Evolutionary conservation across 306 rosid genomes (phyloP), one percentile per base, ranked within the genome.

Genomic region (Castanea crenata): DNA sequence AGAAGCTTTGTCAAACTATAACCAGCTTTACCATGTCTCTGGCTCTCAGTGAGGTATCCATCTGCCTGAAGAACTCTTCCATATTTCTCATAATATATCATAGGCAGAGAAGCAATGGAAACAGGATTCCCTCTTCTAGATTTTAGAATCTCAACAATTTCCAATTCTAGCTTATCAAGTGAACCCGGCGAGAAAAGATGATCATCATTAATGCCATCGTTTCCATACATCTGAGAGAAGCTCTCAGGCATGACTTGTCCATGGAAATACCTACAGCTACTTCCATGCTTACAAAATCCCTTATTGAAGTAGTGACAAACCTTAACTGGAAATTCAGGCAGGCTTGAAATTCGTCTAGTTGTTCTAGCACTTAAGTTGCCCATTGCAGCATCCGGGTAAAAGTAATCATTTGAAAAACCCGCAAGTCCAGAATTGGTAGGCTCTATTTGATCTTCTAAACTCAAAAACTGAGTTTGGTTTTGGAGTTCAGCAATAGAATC

Each of bases 21-120:
- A 80, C 98, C 98, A 14, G 92, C 92, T 76, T 94, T 94, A 5
- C 97, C 98, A 69, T 91, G 96, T 78, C 97, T 80, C 82, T 92
- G 96, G 87, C 96, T 94, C 88, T 94, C 98, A 7, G 97, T 90
- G 15, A 89, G 87, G 83, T 94, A 94, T 3, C 98, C 97, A 1
- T 94, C 96, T 1, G 94, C 98, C 80, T 88, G 97, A 57, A 94
- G 90, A 44, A 83, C 84, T 80, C 84, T 94, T n/a, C 89, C 90
- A 68, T 88, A 94, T 62, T 78, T 92, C 4, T 91, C 98, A 87
- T 80, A 89, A 76, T 94, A 94, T 61, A 91, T 86, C 85, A 86
- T 84, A 62, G 98, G 98, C 74, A 94, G 79, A 4, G 98, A 90
- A 83, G 97, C 98, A 79, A 94, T 92, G 3, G 97, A 89, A 70